Evolutionary conservation across 2,329 filamentous ascomycete species (phyloP).

Genomic region (Clarireedia hainanense): DNA sequence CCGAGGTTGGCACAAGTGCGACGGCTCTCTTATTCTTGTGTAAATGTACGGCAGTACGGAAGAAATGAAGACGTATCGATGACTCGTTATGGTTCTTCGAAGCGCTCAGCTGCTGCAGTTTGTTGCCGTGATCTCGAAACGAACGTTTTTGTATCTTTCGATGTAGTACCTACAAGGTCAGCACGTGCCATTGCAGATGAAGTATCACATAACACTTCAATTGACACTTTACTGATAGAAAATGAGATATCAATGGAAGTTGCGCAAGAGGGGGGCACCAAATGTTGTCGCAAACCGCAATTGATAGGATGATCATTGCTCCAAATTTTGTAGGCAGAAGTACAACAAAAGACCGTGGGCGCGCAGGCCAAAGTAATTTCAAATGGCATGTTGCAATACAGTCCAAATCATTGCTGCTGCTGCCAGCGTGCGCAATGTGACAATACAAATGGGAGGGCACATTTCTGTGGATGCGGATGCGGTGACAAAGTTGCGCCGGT

Average conservation of each 20-base stretch:
- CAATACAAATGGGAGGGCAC: constrained; percentile 18
- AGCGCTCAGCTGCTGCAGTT: constrained; percentile 29
- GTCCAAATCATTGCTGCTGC: constrained; percentile 12
- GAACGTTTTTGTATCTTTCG: constrained; percentile 27
- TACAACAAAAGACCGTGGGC: background rate
- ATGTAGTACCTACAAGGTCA: constrained; percentile 28
- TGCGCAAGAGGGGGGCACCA: constrained; percentile 17
- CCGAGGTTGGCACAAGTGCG: constrained; percentile 27
- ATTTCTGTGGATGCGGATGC: constrained; percentile 24
- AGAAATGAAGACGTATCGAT: constrained; percentile 14
- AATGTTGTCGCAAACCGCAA: background rate
- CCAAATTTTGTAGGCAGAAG: background rate
- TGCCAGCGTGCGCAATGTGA: constrained; percentile 19
- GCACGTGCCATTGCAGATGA: constrained; percentile 30
- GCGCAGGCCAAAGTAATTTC: background rate
- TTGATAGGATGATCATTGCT: background rate
- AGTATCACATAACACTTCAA: constrained; percentile 23
- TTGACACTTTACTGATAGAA: constrained; percentile 19
- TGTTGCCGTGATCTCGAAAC: constrained; percentile 22
- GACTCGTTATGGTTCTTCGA: constrained; percentile 25
- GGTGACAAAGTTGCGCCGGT: constrained; percentile 21
- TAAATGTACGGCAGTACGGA: constrained; percentile 20
- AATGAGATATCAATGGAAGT: constrained; percentile 18
- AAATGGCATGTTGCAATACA: constrained; percentile 18
- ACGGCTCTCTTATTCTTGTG: constrained; percentile 13